These are phyloP conservation scores for Aspergillus cavernicola DNA, from an alignment of 495 filamentous ascomycete species.

Conservation along the genomic window DNA sequence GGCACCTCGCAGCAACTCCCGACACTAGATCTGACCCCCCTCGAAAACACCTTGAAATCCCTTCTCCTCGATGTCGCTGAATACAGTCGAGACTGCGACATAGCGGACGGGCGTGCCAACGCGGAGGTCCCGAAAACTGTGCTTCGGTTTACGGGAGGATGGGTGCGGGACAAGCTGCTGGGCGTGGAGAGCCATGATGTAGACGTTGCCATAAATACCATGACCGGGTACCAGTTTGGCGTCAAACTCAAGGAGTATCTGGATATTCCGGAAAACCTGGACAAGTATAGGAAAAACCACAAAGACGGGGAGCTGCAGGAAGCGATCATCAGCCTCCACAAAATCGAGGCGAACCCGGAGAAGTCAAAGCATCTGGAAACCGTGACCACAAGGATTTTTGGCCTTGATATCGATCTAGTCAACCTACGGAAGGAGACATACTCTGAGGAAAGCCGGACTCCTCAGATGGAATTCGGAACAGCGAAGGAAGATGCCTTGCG, in stretches of 20 bases:
- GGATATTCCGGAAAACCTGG: conserved; percentile 47
- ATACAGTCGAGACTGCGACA: conserved; percentile 57
- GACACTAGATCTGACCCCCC: conserved; percentile 57
- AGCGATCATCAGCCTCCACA: conserved; percentile 56
- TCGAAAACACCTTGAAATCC: conserved; percentile 63
- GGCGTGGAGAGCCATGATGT: conserved; percentile 82
- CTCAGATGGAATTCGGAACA: conserved; percentile 90
- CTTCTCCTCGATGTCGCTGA: conserved; percentile 73
- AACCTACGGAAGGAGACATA: conserved; percentile 94
- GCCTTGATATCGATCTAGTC: conserved; percentile 88
- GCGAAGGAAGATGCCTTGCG: conserved; percentile 85
- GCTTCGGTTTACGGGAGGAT: conserved; percentile 92
- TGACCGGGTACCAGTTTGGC: conserved; percentile 86
- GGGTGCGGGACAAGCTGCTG: conserved; percentile 96
- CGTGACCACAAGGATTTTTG: conserved; percentile 78
- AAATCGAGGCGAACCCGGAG: conserved; percentile 86
- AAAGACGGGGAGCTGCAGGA: conserved; percentile 31
- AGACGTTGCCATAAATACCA: conserved; percentile 89
- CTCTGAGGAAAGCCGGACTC: conserved; percentile 77
- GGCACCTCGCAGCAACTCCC: conserved; percentile 13
- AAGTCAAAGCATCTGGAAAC: conserved; percentile 98
- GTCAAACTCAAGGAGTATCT: conserved; percentile 59
- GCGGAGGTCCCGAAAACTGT: conserved; percentile 27
- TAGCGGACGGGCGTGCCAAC: conserved; percentile 32
- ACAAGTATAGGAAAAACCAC: conserved; percentile 46